Base-by-base conservation (phyloP, 2,329 filamentous ascomycete genomes). In the Colletotrichum tamarilloi region DNA sequence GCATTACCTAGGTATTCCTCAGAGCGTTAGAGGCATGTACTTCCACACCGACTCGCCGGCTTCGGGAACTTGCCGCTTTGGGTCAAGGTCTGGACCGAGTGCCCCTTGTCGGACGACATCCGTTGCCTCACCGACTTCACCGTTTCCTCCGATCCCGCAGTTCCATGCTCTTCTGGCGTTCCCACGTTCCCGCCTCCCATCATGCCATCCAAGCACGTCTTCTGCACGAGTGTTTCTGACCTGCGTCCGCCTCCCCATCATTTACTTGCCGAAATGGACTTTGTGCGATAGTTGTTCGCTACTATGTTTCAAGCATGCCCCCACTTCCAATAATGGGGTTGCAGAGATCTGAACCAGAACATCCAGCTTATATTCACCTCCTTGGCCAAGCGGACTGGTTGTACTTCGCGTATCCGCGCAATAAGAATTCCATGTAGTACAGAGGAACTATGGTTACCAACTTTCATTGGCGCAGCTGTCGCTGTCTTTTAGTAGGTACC, bases 41-140 rank as follows among this genome's bases (percentile, higher is more conserved):
- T 42, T 19, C 6, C 38, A 14, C 30, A 35, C 53, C 62, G 55
- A 49, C 8, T 32, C 60, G 59, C 28, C 35, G 35, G 5, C 30
- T 38, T 52, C n/a, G 38, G 16, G 32, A 56, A 24, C 35, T 68
- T 68, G 30, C 64, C 38, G 12, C 24, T 59, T 64, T 69, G 30
- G 59, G 53, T 16, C 59, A 59, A 59, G 59, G 69, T 55, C 59
- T 64, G 42, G 66, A 53, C 58, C 53, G 38, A 46, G 38, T 14
- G 9, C 12, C 42, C 38, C 19, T 42, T 64, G 52, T 69, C 69
- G 69, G 58, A 55, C 28, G 52, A 24, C 46, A 59, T 69, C 66
- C 70, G 70, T 60, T 49, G 42, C 52, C 58, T 69, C 69, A 60
- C 69, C 66, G 69, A 59, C 65, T 56, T 63, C 69, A 69, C 53